Base-by-base conservation (phyloP, 2,329 filamentous ascomycete species). In the Lomentospora prolificans region DNA sequence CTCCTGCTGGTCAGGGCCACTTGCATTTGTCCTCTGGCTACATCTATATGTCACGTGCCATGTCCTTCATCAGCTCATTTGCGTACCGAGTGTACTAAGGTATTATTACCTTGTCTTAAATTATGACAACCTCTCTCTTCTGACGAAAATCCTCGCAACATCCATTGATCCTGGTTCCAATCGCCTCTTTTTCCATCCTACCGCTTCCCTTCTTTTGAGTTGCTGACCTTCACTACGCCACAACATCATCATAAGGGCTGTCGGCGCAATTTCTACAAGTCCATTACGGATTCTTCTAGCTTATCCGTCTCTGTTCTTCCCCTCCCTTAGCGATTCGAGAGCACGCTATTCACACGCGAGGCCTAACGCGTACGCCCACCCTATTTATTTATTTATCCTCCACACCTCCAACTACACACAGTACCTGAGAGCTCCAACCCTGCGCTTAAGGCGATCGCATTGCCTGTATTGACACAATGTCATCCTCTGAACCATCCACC, bases 401-500 rank as follows among this genome's bases (percentile, higher is more conserved):
- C 27, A 10, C 17, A 17, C 19, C 53, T 25, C 25, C 9, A 30
- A 27, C 27, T 17, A 12, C 39, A 6, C 27, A 10, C 25, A 28
- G n/a, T 14, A 51, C 25, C 14, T 22, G 27, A 22, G n/a, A 48
- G 28, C 53, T 33, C 22, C 41, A 14, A 24, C 17, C 19, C 27
- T 30, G 28, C 53, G 53, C 39, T 22, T 28, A 24, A 52, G 30
- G 31, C 10, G 41, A 44, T 55, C 53, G 53, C 53, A 33, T 48
- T 44, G 53, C 53, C 10, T 28, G 30, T 3, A 31, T 19, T 19
- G 17, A 48, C 41, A 57, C 48, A 51, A 60, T 60, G 58, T 31
- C 58, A n/a, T 57, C 56, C 41, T 27, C 55, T 48, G 56, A 57
- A 10, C 57, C 58, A 57, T 55, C 55, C 44, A 53, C 57, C 50